Evolutionary conservation across 257 asterid genomes (phyloP).

Genomic region (Nicotiana tomentosiformis): DNA sequence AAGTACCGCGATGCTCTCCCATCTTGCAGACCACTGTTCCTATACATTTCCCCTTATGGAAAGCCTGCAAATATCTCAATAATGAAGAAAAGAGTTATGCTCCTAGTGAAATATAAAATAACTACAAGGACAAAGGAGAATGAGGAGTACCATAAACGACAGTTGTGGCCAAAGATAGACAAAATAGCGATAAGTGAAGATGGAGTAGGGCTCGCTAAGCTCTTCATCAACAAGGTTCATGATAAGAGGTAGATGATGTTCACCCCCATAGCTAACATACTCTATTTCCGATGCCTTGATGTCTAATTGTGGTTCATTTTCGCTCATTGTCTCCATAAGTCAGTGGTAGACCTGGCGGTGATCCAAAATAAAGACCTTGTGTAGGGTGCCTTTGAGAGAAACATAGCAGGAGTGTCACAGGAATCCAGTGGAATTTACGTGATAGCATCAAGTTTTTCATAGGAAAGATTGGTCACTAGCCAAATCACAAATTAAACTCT

Average conservation of each 20-base stretch:
- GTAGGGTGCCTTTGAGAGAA: background rate
- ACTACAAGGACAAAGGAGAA: background rate
- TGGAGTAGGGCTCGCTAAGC: slow-evolving; percentile 96
- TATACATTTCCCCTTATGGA: slow-evolving; percentile 75
- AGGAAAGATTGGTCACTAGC: background rate
- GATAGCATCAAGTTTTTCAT: background rate
- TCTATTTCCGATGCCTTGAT: slow-evolving; percentile 45
- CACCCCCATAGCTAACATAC: slow-evolving; percentile 84
- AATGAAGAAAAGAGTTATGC: background rate
- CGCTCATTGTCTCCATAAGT: slow-evolving; percentile 13
- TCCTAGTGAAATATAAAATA: background rate
- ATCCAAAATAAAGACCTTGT: background rate
- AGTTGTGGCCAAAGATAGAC: slow-evolving; percentile 97
- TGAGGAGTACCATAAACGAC: slow-evolving; percentile 61
- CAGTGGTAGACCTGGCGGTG: background rate
- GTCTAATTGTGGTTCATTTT: slow-evolving; percentile 28
- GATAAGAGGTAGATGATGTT: slow-evolving; percentile 90
- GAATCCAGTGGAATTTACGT: background rate
- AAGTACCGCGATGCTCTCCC: slow-evolving; percentile 91
- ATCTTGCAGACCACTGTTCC: slow-evolving; percentile 96
- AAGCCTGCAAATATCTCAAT: slow-evolving; percentile 46
- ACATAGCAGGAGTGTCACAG: background rate
- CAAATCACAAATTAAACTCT: background rate
- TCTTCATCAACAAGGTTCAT: slow-evolving; percentile 95
- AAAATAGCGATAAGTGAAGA: slow-evolving; percentile 95